phyloP scores from a whole-genome alignment of 129 eudicot species.

The Solidago caesia region DNA sequence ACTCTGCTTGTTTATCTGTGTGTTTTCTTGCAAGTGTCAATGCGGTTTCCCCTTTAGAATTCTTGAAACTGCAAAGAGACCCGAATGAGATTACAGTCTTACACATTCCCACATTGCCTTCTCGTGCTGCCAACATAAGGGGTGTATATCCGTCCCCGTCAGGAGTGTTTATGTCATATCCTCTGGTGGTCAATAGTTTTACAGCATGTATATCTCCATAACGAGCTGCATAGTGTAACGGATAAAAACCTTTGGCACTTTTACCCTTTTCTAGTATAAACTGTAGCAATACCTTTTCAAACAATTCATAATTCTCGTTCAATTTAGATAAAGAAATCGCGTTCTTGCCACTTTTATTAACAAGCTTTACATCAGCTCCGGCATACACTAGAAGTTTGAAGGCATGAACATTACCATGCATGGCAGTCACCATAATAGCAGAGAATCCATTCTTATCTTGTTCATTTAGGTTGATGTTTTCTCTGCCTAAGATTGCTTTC shows the following conservation, averaged over 20 bases:
- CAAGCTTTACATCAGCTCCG: constrained; percentile 10
- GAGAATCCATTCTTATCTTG: constrained; percentile 3
- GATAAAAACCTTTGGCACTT: constrained; percentile 7
- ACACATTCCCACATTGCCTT: constrained; percentile 2
- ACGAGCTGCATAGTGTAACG: constrained; percentile 7
- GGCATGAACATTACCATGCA: constrained; percentile 1
- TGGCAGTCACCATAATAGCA: constrained; percentile 14
- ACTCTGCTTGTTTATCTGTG: background rate
- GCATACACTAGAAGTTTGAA: constrained; percentile 7
- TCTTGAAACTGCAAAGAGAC: background rate
- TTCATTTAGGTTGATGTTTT: background rate
- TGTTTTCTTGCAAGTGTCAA: constrained; percentile 3
- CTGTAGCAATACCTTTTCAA: constrained; percentile 14
- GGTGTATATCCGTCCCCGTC: constrained; percentile 1
- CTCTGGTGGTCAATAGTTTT: constrained; percentile 4
- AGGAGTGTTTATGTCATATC: constrained; percentile 1
- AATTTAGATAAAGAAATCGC: constrained; percentile 3
- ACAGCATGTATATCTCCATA: constrained; percentile 10
- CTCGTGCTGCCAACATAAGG: constrained; percentile 4
- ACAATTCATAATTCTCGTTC: background rate
- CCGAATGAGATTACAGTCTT: background rate
- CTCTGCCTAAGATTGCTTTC: background rate
- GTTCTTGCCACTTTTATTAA: constrained; percentile 2
- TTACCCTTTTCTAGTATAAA: constrained; percentile 11
- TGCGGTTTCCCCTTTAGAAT: constrained; percentile 9